Evolutionary conservation across 2,329 filamentous ascomycete genomes (phyloP).

Genomic region (Penicillium polonicum): DNA sequence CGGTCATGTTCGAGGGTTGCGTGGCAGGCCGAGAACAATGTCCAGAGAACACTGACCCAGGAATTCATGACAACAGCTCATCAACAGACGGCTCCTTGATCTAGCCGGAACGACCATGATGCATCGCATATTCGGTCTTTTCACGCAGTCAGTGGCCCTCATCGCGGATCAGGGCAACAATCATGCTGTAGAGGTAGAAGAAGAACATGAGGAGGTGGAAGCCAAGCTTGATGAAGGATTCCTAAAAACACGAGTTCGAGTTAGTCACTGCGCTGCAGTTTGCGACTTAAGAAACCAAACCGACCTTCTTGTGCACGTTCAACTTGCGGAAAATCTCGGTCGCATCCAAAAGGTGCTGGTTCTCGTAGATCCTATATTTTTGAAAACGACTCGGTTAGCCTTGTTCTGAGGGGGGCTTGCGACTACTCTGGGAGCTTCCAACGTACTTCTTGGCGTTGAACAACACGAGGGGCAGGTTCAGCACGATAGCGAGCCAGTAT

Average conservation of each 20-base stretch:
- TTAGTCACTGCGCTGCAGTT: constrained; percentile 8
- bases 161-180: constrained; percentile 93
- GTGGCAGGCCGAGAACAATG: background rate
- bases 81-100: constrained; percentile 9
- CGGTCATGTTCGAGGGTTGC: constrained; percentile 3
- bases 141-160: constrained; percentile 70
- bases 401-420: constrained; percentile 4
- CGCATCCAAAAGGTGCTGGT: constrained; percentile 93
- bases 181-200: constrained; percentile 99
- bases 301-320: constrained; percentile 96
- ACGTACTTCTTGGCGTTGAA: constrained; percentile 98
- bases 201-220: constrained; percentile 99
- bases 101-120: constrained; percentile 32
- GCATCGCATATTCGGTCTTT: constrained; percentile 42
- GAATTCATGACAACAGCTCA: constrained; percentile 2
- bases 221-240: constrained; percentile 98
- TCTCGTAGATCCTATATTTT: constrained; percentile 80
- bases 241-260: constrained; percentile 53
- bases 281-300: constrained; percentile 5
- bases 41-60: background rate
- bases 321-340: constrained; percentile 99
- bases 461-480: constrained; percentile 86
- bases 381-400: constrained; percentile 23
- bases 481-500: constrained; percentile 90
- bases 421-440: background rate